A percentile compares a stretch with the other conserved stretches of the same genome.
Evolutionary conservation across 768 basidiomycete genomes (phyloP).

Genomic region (Termitomyces sp.): DNA sequence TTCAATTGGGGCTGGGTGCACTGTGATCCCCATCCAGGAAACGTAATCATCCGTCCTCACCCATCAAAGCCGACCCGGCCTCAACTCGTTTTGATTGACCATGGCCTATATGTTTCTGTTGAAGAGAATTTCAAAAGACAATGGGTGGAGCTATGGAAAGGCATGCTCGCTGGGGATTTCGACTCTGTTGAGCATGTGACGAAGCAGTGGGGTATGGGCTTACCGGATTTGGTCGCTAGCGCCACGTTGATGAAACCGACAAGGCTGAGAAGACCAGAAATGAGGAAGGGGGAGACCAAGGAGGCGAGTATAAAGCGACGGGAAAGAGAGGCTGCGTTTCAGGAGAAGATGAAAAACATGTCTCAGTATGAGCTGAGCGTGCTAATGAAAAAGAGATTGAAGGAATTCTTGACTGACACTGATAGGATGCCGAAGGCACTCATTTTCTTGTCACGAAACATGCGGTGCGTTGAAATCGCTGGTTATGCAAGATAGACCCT

Average conservation of each 20-base stretch:
- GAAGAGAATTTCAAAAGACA: slow-evolving; percentile 65
- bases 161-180: slow-evolving; percentile 56
- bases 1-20: slow-evolving; percentile 92
- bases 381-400: slow-evolving; percentile 63
- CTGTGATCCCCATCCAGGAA: slow-evolving; percentile 76
- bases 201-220: slow-evolving; percentile 62
- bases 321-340: slow-evolving; percentile 18
- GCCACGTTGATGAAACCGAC: slow-evolving; percentile 68
- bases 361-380: slow-evolving; percentile 70
- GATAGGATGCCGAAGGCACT: slow-evolving; percentile 77
- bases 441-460: slow-evolving; percentile 73
- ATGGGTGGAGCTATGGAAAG: slow-evolving; percentile 78
- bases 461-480: slow-evolving; percentile 43
- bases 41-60: slow-evolving; percentile 69
- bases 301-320: slow-evolving; percentile 15
- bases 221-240: slow-evolving; percentile 72
- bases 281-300: slow-evolving; percentile 21
- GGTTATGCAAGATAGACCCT: neutral
- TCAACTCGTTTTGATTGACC: slow-evolving; percentile 85
- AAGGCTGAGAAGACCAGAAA: slow-evolving; percentile 30
- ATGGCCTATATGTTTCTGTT: slow-evolving; percentile 83
- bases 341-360: slow-evolving; percentile 31
- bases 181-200: slow-evolving; percentile 48
- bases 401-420: slow-evolving; percentile 66
- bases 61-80: slow-evolving; percentile 41